phyloP scores from a whole-genome alignment of 257 asterid species.

The Galeopsis tetrahit region DNA sequence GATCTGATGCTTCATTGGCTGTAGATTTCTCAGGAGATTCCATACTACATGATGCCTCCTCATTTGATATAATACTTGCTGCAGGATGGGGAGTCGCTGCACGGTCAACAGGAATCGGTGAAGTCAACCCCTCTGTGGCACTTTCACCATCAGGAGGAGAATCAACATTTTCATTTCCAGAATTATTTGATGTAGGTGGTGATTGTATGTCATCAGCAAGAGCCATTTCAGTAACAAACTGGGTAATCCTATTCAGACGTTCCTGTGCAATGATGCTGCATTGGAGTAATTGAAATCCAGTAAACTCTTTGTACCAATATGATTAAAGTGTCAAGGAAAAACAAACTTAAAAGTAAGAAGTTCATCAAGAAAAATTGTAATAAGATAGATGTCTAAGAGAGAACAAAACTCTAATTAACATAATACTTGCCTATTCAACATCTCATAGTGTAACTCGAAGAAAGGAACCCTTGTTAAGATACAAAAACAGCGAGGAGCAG shows the following conservation, averaged over 20 bases:
- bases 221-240: conserved; percentile 66
- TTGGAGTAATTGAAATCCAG: conserved; percentile 37
- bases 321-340: not conserved
- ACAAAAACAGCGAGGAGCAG: conserved; percentile 98
- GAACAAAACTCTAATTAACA: conserved; percentile 21
- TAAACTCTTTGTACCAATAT: conserved; percentile 25
- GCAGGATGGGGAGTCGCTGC: conserved; percentile 77
- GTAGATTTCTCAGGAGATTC: conserved; percentile 60
- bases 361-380: conserved; percentile 9
- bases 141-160: conserved; percentile 54
- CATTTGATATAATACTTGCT: conserved; percentile 74
- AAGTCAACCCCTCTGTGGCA: conserved; percentile 65
- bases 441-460: conserved; percentile 85
- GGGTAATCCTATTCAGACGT: conserved; percentile 81
- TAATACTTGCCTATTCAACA: conserved; percentile 73
- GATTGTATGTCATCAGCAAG: conserved; percentile 50
- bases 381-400: not conserved
- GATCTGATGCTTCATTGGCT: conserved; percentile 64
- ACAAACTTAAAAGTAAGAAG: conserved; percentile 22
- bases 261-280: conserved; percentile 93
- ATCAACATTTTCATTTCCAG: conserved; percentile 41
- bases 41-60: conserved; percentile 64
- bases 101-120: conserved; percentile 70
- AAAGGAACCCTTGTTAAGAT: conserved; percentile 89
- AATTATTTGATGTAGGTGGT: conserved; percentile 42